Evolutionary conservation across 2,329 filamentous ascomycete genomes (phyloP).

Genomic region (Aspergillus thermomutatus): DNA sequence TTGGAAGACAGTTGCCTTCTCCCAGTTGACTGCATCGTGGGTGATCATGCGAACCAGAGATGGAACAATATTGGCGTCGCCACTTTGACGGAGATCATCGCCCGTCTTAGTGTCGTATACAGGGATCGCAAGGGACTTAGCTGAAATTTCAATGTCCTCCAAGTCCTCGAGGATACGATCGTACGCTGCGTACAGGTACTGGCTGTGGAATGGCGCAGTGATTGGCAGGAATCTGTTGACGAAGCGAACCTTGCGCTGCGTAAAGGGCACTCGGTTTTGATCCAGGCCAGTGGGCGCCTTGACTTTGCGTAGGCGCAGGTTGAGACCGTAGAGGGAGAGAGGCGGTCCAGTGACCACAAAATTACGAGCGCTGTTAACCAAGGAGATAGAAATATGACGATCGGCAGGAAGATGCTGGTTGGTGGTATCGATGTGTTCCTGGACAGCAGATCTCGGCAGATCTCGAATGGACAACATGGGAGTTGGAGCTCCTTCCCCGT

Average conservation of each 20-base stretch:
- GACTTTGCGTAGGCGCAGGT: constrained; percentile 90
- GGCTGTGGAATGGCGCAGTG: constrained; percentile 96
- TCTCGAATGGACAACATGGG: constrained; percentile 98
- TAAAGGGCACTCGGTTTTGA: constrained; percentile 90
- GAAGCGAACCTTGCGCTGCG: constrained; percentile 93
- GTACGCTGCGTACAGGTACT: constrained; percentile 80
- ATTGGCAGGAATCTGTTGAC: constrained; percentile 97
- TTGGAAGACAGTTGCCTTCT: constrained; percentile 87
- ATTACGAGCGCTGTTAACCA: constrained; percentile 95
- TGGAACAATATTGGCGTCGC: constrained; percentile 77
- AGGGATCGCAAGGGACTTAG: constrained; percentile 71
- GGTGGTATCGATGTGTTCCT: constrained; percentile 94
- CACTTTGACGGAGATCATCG: constrained; percentile 70
- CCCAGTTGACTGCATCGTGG: constrained; percentile 91
- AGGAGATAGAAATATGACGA: constrained; percentile 88
- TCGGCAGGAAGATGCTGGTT: constrained; percentile 94
- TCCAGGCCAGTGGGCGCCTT: constrained; percentile 97
- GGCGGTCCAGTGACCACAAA: constrained; percentile 95
- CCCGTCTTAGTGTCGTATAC: constrained; percentile 90
- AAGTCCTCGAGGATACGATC: constrained; percentile 83
- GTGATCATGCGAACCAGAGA: constrained; percentile 89
- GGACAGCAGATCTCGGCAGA: constrained; percentile 79
- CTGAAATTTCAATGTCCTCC: constrained; percentile 73
- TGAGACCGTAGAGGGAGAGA: constrained; percentile 92
- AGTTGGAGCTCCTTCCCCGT: constrained; percentile 91